These are phyloP conservation scores for Dioscorea dumetorum DNA, from an alignment of 106 monocot species.

Conservation along the genomic window DNA sequence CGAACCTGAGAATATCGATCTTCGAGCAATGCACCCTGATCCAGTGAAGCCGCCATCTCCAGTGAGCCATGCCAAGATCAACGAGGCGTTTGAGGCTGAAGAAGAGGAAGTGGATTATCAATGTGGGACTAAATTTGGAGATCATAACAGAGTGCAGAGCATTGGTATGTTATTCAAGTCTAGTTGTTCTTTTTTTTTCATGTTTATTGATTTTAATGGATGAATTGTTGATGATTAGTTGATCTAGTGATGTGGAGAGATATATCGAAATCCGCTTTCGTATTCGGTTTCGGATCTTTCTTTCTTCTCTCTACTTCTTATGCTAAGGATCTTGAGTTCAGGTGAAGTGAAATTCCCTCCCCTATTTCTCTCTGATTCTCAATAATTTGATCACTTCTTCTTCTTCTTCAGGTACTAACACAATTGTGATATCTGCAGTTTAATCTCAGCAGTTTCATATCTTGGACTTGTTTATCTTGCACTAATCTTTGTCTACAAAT, in stretches of 20 bases:
- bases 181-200: background rate
- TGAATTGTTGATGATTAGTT: conserved; percentile 32
- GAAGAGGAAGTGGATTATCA: conserved; percentile 16
- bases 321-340: conserved; percentile 38
- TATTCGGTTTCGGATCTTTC: conserved; percentile 42
- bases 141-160: conserved; percentile 56
- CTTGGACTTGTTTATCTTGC: conserved; percentile 74
- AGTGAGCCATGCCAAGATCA: background rate
- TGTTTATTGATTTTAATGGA: background rate
- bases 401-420: background rate
- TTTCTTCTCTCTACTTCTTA: conserved; percentile 43
- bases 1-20: conserved; percentile 5
- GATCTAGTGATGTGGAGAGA: conserved; percentile 97
- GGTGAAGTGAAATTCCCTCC: conserved; percentile 6
- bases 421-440: conserved; percentile 30
- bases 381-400: background rate
- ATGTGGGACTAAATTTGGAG: conserved; percentile 9
- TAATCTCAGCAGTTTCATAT: conserved; percentile 67
- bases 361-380: no score
- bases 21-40: conserved; percentile 14
- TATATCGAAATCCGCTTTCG: conserved; percentile 39
- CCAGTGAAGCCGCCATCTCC: background rate
- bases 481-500: conserved; percentile 64
- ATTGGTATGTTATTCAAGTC: conserved; percentile 43
- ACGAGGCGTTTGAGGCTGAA: conserved; percentile 16